Percentiles rank a stretch among this genome's conserved stretches.
Conservation (phyloP, 108 stramenopile species). For the Stephanodiscus triporus region DNA sequence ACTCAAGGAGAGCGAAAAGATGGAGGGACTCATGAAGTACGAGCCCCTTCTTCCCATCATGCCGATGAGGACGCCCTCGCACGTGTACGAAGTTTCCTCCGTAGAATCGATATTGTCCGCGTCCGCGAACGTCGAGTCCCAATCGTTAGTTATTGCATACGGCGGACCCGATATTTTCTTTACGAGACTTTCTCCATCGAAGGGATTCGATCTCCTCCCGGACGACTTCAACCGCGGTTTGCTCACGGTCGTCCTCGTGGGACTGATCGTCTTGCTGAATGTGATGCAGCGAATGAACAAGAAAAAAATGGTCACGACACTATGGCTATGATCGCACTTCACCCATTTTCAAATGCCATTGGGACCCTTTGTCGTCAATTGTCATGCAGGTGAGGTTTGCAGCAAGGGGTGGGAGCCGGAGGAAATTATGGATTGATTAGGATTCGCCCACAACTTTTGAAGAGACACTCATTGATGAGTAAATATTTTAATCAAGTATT, state of each 20-base stretch:
- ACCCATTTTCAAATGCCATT: too few relatives aligned
- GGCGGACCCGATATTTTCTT: slow-evolving; percentile 91
- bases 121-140: slow-evolving; percentile 82
- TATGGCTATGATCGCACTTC: slow-evolving; percentile 30
- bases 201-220: slow-evolving; percentile 88
- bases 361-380: too few relatives aligned
- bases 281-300: slow-evolving; percentile 59
- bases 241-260: slow-evolving; percentile 64
- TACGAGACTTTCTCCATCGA: slow-evolving; percentile 77
- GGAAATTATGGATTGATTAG: too few relatives aligned
- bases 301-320: slow-evolving; percentile 54
- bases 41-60: slow-evolving; percentile 73
- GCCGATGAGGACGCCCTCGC: slow-evolving; percentile 61
- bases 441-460: too few relatives aligned
- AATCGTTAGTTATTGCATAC: slow-evolving; percentile 72
- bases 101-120: slow-evolving; percentile 59
- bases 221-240: slow-evolving; percentile 80
- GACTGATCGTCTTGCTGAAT: slow-evolving; percentile 56
- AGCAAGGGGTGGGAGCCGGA: too few relatives aligned
- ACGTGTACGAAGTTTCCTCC: slow-evolving; percentile 65
- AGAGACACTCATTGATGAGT: too few relatives aligned
- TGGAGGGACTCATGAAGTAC: slow-evolving; percentile 81
- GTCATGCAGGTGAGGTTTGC: too few relatives aligned
- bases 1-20: slow-evolving; percentile 77
- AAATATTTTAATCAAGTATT: too few relatives aligned